Evolutionary conservation across 2,329 filamentous ascomycete species (phyloP).

Genomic region (Epichloe brachyelytri): DNA sequence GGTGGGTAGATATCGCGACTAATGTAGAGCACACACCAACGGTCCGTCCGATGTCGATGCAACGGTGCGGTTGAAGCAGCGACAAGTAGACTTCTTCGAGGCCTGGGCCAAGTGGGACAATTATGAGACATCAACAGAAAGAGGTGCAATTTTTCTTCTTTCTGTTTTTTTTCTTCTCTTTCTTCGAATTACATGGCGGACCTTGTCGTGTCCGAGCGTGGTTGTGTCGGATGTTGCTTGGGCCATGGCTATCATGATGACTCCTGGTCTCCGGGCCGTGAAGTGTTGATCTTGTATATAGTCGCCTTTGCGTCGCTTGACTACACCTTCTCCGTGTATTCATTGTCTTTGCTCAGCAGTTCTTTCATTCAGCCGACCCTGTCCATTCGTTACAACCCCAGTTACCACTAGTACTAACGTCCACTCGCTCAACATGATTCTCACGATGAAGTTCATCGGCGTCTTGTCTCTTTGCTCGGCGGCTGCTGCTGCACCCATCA

Average conservation of each 20-base stretch:
- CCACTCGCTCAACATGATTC: neutral
- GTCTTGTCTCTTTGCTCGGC: neutral
- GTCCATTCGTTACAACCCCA: neutral
- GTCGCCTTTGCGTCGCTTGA: too few species aligned
- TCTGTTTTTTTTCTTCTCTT: too few species aligned
- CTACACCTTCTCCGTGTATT: neutral
- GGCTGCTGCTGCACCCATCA: neutral
- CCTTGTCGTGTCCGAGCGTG: neutral
- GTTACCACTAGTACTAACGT: neutral
- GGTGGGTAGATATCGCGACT: too few species aligned
- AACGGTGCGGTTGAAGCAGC: neutral
- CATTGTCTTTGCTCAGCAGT: neutral
- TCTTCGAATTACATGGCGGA: neutral
- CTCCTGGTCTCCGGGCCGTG: neutral
- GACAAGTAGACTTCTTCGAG: neutral
- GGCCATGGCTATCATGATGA: neutral
- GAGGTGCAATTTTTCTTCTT: neutral
- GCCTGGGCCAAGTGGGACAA: neutral
- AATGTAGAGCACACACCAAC: neutral
- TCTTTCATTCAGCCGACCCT: neutral
- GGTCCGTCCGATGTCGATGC: neutral
- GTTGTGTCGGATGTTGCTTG: neutral
- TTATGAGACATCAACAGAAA: neutral
- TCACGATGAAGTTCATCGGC: neutral
- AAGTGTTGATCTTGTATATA: neutral